A percentile compares a stretch with the other conserved stretches of the same genome.
phyloP scores from a whole-genome alignment of 352 stramenopile genomes.

The Albugo laibachii region DNA sequence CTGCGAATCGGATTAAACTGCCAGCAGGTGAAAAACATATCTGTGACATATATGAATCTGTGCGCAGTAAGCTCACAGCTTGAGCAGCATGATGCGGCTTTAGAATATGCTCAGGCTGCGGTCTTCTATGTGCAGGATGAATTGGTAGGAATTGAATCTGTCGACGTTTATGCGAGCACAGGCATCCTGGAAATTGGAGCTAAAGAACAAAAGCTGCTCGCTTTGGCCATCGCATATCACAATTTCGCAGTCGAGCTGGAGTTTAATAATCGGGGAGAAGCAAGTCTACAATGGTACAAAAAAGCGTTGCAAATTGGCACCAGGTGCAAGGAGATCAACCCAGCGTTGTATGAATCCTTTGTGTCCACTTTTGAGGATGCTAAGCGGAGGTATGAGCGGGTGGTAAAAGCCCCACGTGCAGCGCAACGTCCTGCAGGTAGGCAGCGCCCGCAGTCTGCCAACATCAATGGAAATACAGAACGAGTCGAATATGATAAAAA shows the following conservation, averaged over 20 bases:
- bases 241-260: constrained; percentile 64
- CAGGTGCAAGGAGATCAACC: constrained; percentile 40
- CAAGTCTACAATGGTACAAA: constrained; percentile 70
- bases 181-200: constrained; percentile 3
- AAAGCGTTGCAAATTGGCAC: constrained; percentile 49
- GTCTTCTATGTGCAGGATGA: constrained; percentile 73
- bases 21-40: constrained; percentile 46
- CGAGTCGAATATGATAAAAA: no score
- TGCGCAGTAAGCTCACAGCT: constrained; percentile 65
- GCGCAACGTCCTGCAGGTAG: no score
- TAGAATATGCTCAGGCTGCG: constrained; percentile 55
- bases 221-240: constrained; percentile 57
- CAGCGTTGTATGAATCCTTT: constrained; percentile 39
- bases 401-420: no score
- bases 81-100: constrained; percentile 33
- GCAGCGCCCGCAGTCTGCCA: no score
- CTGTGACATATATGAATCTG: constrained; percentile 65
- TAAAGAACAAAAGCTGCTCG: constrained; percentile 53
- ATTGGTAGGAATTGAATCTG: constrained; percentile 27
- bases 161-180: neutral
- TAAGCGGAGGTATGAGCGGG: constrained; percentile 11
- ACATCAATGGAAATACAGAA: no score
- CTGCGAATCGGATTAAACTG: constrained; percentile 32
- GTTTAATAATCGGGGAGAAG: constrained; percentile 43
- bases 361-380: constrained; percentile 50